phyloP scores from a whole-genome alignment of 331 rosid species.

The Erythrophleum ivorense region DNA sequence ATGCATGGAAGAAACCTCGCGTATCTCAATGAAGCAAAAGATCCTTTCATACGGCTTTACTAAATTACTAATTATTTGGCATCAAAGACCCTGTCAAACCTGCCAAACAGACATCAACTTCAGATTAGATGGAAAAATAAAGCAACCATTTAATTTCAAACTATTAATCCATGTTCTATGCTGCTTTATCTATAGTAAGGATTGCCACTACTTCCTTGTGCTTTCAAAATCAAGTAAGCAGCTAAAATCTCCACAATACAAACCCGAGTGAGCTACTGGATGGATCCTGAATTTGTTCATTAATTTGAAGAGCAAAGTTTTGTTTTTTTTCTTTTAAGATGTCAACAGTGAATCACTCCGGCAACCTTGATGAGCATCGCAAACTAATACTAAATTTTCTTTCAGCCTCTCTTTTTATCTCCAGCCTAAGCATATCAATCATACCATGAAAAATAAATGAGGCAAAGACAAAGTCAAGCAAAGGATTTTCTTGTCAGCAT shows the following conservation, averaged over 20 bases:
- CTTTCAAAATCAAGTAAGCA: not conserved
- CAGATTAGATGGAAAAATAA: conserved; percentile 17
- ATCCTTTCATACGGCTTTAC: not conserved
- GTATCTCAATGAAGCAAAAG: not conserved
- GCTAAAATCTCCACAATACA: conserved; percentile 10
- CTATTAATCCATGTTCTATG: not conserved
- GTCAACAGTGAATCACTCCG: not conserved
- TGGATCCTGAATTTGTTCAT: not conserved
- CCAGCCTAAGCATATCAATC: not conserved
- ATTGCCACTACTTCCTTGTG: not conserved
- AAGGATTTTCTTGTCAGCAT: not conserved
- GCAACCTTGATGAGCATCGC: not conserved
- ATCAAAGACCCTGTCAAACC: conserved; percentile 7
- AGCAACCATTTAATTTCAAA: conserved; percentile 15
- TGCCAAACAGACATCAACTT: not conserved
- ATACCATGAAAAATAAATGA: not conserved
- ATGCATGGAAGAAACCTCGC: not conserved
- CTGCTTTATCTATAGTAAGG: conserved; percentile 6
- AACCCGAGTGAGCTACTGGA: not conserved
- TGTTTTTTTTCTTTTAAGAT: not conserved
- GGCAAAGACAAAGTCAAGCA: not conserved
- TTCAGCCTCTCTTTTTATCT: not conserved
- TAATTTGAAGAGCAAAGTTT: conserved; percentile 1
- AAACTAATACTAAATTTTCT: not conserved
- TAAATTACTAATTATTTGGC: not conserved